A percentile compares a stretch with the other conserved stretches of the same genome.
phyloP scores from a whole-genome alignment of 192 early-diverging fungal genomes.

The Physocladia obscura region DNA sequence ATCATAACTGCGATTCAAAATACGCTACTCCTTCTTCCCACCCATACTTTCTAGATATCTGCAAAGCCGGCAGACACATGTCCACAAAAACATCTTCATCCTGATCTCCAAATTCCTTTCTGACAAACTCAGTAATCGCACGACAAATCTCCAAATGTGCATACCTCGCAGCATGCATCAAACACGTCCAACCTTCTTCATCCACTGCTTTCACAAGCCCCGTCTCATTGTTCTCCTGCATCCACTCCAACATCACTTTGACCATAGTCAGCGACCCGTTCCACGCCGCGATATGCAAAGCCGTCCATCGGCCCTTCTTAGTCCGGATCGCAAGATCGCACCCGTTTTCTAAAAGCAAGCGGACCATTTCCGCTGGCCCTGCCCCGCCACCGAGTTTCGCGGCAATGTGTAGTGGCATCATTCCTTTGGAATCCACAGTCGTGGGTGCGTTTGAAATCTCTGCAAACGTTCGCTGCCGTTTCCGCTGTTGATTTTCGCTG shows the following conservation, averaged over 20 bases:
- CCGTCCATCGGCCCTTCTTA: slow-evolving; percentile 22
- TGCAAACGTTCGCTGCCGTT: too few species aligned
- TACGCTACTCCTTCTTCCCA: background rate
- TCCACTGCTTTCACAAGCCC: background rate
- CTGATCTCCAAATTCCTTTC: background rate
- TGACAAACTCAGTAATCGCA: slow-evolving; percentile 5
- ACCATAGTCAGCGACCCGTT: background rate
- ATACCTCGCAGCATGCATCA: slow-evolving; percentile 31
- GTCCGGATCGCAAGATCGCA: background rate
- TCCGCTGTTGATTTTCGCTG: background rate
- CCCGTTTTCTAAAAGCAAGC: background rate
- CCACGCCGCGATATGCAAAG: slow-evolving; percentile 30
- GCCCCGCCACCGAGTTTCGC: background rate
- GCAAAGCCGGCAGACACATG: background rate
- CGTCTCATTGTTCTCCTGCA: background rate
- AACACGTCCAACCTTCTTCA: slow-evolving; percentile 30
- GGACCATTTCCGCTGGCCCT: background rate
- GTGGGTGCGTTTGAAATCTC: background rate
- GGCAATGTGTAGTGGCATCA: slow-evolving; percentile 12
- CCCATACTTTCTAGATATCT: slow-evolving; percentile 5
- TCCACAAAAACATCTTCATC: background rate
- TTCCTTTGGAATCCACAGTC: slow-evolving; percentile 10
- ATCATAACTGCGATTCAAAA: background rate
- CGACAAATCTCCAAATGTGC: slow-evolving; percentile 5
- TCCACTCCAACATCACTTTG: background rate